Conservation (phyloP, 2,329 filamentous ascomycete genomes). For the Hymenoscyphus scutula region DNA sequence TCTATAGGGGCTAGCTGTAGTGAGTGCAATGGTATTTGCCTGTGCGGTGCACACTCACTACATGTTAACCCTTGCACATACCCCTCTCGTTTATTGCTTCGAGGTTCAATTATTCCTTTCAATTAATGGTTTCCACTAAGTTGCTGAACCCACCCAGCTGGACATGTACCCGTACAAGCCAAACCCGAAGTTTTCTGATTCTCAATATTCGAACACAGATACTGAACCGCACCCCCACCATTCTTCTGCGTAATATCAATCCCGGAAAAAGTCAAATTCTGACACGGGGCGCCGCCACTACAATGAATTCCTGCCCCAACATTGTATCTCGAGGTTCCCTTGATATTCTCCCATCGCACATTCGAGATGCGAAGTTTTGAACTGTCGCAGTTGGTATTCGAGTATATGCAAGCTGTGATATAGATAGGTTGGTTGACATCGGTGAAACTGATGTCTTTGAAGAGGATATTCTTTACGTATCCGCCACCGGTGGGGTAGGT, state of each 20-base stretch:
- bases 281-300: slow-evolving; percentile 15
- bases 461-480: slow-evolving; percentile 37
- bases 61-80: no score
- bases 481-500: slow-evolving; percentile 38
- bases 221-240: slow-evolving; percentile 13
- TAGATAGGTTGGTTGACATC: slow-evolving; percentile 50
- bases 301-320: slow-evolving; percentile 22
- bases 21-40: no score
- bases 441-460: slow-evolving; percentile 34
- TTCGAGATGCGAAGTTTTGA: slow-evolving; percentile 58
- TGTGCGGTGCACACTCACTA: no score
- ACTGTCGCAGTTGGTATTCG: slow-evolving; percentile 46
- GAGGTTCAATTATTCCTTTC: not conserved
- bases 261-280: slow-evolving; percentile 19
- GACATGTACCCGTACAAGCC: slow-evolving; percentile 18
- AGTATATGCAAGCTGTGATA: slow-evolving; percentile 46
- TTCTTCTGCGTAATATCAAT: slow-evolving; percentile 21
- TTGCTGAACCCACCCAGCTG: slow-evolving; percentile 15
- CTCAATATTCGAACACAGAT: slow-evolving; percentile 21
- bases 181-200: slow-evolving; percentile 17
- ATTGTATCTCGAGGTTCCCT: slow-evolving; percentile 48
- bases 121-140: slow-evolving; percentile 12
- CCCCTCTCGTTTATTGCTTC: no score
- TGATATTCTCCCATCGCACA: slow-evolving; percentile 57
- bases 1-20: no score